Percentiles rank a stretch among this genome's conserved stretches.
These are phyloP conservation scores for Botryosphaeria agaves DNA, from an alignment of 2,329 filamentous ascomycete species.

Conservation along the genomic window DNA sequence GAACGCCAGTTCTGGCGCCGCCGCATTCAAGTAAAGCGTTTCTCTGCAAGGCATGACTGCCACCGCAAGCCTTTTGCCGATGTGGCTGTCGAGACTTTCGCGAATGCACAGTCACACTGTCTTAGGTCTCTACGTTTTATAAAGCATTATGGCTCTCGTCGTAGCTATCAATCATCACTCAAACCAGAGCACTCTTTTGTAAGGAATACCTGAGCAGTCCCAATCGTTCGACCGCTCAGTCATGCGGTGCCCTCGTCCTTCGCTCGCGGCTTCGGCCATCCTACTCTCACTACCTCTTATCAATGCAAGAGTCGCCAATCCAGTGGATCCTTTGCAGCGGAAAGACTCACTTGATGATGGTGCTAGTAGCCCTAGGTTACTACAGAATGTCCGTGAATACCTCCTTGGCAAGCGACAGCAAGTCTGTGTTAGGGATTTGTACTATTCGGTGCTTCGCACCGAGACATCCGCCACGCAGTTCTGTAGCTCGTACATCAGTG, in stretches of 20 bases:
- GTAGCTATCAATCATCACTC: not conserved
- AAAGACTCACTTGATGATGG: not conserved
- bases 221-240: not conserved
- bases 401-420: slow-evolving; percentile 6
- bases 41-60: not conserved
- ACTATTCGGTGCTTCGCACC: slow-evolving; percentile 9
- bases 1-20: slow-evolving; percentile 4
- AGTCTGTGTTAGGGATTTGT: slow-evolving; percentile 8
- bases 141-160: not conserved
- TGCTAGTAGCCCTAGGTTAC: slow-evolving; percentile 2
- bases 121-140: not conserved
- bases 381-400: slow-evolving; percentile 3
- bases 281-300: slow-evolving; percentile 4
- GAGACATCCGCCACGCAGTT: slow-evolving; percentile 8
- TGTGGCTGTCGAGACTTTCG: no score
- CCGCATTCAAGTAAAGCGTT: not conserved
- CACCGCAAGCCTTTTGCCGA: no score
- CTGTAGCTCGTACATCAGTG: slow-evolving; percentile 4
- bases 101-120: no score
- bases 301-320: not conserved
- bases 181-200: not conserved
- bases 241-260: not conserved
- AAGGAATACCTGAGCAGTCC: not conserved
- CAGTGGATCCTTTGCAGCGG: no score
- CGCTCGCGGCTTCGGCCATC: slow-evolving; percentile 8